Percentiles rank a stretch among this genome's conserved stretches.
These are phyloP conservation scores for Venustampulla echinocandica DNA, from an alignment of 495 filamentous ascomycete species.

Conservation along the genomic window DNA sequence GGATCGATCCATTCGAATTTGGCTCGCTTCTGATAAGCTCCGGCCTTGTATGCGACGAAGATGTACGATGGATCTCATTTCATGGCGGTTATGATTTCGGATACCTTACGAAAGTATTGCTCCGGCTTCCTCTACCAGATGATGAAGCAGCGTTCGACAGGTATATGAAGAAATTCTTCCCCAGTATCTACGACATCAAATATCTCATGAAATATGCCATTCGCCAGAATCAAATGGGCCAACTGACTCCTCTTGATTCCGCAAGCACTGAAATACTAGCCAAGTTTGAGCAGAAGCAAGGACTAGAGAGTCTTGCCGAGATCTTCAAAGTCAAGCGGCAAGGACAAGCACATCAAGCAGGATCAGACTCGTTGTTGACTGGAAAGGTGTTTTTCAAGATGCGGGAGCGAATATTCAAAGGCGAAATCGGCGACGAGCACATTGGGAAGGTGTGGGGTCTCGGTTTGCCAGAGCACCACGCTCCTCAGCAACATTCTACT, in stretches of 20 bases:
- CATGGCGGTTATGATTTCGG: constrained; percentile 99
- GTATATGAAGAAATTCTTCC: constrained; percentile 83
- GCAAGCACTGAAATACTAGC: constrained; percentile 59
- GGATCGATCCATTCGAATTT: constrained; percentile 87
- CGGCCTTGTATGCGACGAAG: constrained; percentile 77
- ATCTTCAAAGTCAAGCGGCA: constrained; percentile 80
- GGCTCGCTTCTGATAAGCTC: constrained; percentile 83
- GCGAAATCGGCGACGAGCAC: constrained; percentile 66
- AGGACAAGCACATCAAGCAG: constrained; percentile 81
- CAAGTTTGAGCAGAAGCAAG: constrained; percentile 76
- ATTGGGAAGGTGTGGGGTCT: constrained; percentile 85
- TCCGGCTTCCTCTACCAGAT: constrained; percentile 67
- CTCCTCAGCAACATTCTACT: constrained; percentile 23
- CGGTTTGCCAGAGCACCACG: constrained; percentile 32
- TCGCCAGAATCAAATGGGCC: constrained; percentile 54
- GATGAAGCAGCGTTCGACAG: constrained; percentile 82
- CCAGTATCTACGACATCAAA: constrained; percentile 89
- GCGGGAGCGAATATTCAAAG: constrained; percentile 76
- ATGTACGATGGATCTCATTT: constrained; percentile 93
- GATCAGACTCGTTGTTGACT: constrained; percentile 83
- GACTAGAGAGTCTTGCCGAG: constrained; percentile 88
- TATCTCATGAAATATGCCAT: constrained; percentile 77
- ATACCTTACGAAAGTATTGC: constrained; percentile 88
- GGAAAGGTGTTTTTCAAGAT: constrained; percentile 90
- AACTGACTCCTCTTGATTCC: constrained; percentile 54